These are phyloP conservation scores for Oxyria digyna DNA, from an alignment of 148 eudicot species.

Conservation along the genomic window DNA sequence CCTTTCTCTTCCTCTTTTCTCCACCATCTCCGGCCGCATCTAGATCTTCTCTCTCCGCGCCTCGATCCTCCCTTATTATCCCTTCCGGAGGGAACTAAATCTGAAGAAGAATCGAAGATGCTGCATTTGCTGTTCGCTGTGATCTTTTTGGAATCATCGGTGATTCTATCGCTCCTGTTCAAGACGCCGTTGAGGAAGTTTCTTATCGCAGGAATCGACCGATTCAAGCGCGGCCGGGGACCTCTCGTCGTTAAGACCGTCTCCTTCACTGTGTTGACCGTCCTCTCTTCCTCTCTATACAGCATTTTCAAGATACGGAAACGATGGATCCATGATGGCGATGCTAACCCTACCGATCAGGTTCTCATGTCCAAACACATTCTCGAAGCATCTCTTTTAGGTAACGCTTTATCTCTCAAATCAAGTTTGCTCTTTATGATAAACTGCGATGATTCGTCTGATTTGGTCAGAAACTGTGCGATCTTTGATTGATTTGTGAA, in stretches of 20 bases:
- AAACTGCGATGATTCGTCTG: not conserved
- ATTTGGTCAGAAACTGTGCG: not conserved
- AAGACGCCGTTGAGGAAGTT: constrained; percentile 66
- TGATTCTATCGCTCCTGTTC: constrained; percentile 53
- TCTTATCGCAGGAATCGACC: constrained; percentile 42
- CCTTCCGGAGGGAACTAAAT: not conserved
- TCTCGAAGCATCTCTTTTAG: constrained; percentile 86
- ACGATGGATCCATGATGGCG: constrained; percentile 39
- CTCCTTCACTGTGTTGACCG: constrained; percentile 36
- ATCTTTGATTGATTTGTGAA: not conserved
- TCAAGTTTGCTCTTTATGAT: not conserved
- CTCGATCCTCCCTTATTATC: not conserved
- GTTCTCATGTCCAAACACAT: constrained; percentile 42
- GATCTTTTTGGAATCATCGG: constrained; percentile 36
- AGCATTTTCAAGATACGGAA: constrained; percentile 26
- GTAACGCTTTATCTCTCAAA: constrained; percentile 19
- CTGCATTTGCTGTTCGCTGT: constrained; percentile 40
- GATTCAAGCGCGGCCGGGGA: constrained; percentile 69
- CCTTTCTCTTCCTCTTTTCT: constrained; percentile 4
- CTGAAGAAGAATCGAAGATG: constrained; percentile 21
- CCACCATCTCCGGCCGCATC: not conserved
- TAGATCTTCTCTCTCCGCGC: not conserved
- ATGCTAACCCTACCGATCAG: constrained; percentile 69
- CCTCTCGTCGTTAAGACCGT: constrained; percentile 71
- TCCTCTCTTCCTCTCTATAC: constrained; percentile 40